Base-by-base conservation (phyloP, 1,284 basidiomycete genomes). In the Trametes versicolor region DNA sequence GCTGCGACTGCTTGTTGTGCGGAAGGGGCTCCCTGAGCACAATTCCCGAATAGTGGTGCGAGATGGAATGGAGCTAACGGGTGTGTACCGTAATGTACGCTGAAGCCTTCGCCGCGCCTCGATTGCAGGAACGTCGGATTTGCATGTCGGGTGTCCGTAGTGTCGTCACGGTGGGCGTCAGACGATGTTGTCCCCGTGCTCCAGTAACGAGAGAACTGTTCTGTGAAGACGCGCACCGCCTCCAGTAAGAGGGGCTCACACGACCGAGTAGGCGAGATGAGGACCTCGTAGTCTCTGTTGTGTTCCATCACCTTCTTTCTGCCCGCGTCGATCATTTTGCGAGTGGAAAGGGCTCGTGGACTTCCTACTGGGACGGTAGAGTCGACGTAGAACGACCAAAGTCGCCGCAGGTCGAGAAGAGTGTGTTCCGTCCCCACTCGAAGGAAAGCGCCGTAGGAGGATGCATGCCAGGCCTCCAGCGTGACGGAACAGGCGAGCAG, bases 71-170 rank as follows among this genome's bases (percentile, higher is more conserved):
- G 71, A 1, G 74, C 53, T 0, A 85, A 58, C 1, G 86, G 85
- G 65, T 82, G 76, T 0, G 80, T 81, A 1, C 77, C 81, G 63
- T 85, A 83, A 65, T 87, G 84, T 0, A 85, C 75, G 34, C 75
- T 67, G 63, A 82, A 85, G 10, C 72, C 74, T 41, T 82, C 78
- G 8, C 84, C 82, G 0, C 71, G 70, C 2, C 71, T 55, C 4
- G 82, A 81, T 68, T 82, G 85, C 0, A 78, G 77, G 45, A 86
- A 85, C 0, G 81, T 83, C 0, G 86, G 85, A 58, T 87, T 87
- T 36, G 32, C 75, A 49, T 1, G 71, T 77, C 45, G 2, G 80
- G 77, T 8, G 2, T 12, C 1, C 67, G 63, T 0, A 71, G 63
- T 0, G 70, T 59, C 10, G 72, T 63, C 7, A 69, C 63, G 4